These are phyloP conservation scores for Podila verticillata DNA, from an alignment of 192 early-diverging fungal genomes.

Conservation along the genomic window DNA sequence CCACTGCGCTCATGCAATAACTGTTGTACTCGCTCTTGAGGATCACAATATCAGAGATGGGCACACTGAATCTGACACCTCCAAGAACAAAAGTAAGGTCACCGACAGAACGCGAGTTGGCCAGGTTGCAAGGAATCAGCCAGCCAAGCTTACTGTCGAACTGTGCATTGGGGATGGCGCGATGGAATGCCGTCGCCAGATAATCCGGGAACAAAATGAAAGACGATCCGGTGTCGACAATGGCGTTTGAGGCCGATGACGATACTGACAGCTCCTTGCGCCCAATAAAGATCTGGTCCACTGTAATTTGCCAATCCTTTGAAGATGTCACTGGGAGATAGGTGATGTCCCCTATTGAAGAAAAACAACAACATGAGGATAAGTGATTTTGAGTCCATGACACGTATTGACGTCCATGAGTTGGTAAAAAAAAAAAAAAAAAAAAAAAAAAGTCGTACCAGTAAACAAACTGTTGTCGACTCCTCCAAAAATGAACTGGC, in stretches of 20 bases:
- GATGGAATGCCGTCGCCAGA: conserved; percentile 39
- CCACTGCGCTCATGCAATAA: conserved; percentile 39
- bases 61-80: conserved; percentile 28
- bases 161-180: conserved; percentile 36
- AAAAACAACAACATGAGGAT: conserved; percentile 1
- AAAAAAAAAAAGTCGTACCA: conserved; percentile 37
- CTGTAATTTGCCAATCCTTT: conserved; percentile 65
- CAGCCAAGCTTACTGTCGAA: conserved; percentile 37
- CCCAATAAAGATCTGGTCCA: conserved; percentile 52
- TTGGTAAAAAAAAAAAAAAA: neutral
- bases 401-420: neutral
- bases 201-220: conserved; percentile 59
- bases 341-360: conserved; percentile 52
- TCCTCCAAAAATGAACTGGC: conserved; percentile 92
- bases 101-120: conserved; percentile 30
- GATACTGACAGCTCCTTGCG: conserved; percentile 30
- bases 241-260: conserved; percentile 52
- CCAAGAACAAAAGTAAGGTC: conserved; percentile 37
- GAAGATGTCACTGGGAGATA: conserved; percentile 60
- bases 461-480: conserved; percentile 76
- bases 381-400: conserved; percentile 45
- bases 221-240: conserved; percentile 69
- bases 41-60: conserved; percentile 48
- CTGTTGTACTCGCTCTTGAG: conserved; percentile 36
- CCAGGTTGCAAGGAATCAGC: conserved; percentile 31